Evolutionary conservation across 306 rosid genomes (phyloP).

Genomic region (Citrullus mucosospermus): DNA sequence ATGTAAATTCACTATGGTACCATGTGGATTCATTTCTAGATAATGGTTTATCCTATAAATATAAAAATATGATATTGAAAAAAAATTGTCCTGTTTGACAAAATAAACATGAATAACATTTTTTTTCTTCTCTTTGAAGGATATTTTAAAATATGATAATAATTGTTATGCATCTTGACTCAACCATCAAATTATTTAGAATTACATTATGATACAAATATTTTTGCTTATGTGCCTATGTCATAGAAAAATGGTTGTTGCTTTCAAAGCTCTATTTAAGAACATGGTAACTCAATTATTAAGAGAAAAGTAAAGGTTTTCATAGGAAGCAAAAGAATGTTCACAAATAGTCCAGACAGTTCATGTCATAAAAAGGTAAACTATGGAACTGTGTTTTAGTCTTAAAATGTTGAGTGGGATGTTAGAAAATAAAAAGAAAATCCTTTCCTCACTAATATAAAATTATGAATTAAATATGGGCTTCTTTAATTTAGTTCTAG

Average conservation of each 20-base stretch:
- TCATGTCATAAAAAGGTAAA: not conserved
- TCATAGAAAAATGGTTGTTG: not conserved
- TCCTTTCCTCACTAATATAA: not conserved
- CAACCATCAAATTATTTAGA: not conserved
- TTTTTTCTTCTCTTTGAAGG: not conserved
- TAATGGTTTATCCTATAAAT: not conserved
- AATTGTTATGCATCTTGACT: not conserved
- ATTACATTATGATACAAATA: not conserved
- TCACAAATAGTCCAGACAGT: not conserved
- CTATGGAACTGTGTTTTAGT: not conserved
- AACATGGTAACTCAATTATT: not conserved
- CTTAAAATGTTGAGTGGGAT: not conserved
- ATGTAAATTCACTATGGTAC: not conserved
- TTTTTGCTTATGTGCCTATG: not conserved
- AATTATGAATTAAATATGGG: not conserved
- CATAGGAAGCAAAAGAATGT: not conserved
- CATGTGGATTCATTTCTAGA: not conserved
- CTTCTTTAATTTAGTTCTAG: too few relatives aligned
- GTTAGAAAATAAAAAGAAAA: not conserved
- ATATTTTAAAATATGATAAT: not conserved
- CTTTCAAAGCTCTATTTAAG: not conserved
- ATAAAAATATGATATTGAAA: not conserved
- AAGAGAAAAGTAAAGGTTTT: not conserved
- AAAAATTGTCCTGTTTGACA: too few relatives aligned
- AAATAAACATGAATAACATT: not conserved